Evolutionary conservation across 495 filamentous ascomycete species (phyloP).

Genomic region (Neurospora sp.): DNA sequence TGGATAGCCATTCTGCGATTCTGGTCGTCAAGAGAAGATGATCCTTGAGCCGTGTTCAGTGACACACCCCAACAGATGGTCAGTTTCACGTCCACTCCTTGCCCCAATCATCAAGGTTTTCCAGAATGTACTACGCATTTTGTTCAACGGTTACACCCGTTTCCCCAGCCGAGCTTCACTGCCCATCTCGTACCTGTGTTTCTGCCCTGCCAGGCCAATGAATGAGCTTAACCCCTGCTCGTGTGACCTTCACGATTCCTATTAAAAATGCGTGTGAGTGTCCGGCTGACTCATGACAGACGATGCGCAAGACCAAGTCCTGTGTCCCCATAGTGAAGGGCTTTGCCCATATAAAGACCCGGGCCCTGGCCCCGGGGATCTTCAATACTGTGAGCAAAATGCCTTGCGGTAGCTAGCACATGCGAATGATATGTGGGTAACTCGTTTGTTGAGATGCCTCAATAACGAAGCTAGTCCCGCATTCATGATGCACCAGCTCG

Average conservation of each 20-base stretch:
- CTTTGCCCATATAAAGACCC: background rate
- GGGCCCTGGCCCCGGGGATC: background rate
- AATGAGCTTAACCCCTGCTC: background rate
- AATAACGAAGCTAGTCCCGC: accelerated
- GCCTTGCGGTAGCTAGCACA: background rate
- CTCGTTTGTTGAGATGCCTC: background rate
- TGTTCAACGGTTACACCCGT: background rate
- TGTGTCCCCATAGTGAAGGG: background rate
- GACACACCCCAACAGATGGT: background rate
- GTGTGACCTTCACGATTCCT: too few species aligned
- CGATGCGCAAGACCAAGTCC: background rate
- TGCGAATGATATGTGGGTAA: background rate
- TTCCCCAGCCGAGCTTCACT: background rate
- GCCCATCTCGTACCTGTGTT: background rate
- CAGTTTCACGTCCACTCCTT: background rate
- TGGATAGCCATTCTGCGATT: too few species aligned
- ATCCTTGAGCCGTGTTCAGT: background rate
- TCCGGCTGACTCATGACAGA: background rate
- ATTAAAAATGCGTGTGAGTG: background rate
- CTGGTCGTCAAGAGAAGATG: too few species aligned
- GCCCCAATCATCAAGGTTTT: background rate
- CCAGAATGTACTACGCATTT: background rate
- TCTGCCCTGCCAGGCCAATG: background rate
- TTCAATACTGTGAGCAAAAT: background rate
- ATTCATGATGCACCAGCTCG: background rate